phyloP scores from a whole-genome alignment of 192 early-diverging fungal species.

The Coemansia sp. region DNA sequence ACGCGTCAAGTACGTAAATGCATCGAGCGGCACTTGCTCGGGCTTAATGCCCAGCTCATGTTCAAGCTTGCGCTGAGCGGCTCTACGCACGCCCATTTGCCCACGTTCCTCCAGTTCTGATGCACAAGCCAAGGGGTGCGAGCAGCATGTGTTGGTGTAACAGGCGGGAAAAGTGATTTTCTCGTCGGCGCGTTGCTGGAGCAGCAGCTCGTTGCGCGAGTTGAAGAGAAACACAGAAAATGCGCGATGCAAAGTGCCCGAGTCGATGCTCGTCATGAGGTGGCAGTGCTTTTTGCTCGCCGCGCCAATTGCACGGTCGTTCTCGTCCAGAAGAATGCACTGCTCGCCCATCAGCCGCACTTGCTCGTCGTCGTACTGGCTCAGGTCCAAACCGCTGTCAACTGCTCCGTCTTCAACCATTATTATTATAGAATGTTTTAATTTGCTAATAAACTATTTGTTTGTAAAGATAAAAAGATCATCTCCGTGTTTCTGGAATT shows the following conservation, averaged over 20 bases:
- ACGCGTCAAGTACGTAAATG: slow-evolving; percentile 86
- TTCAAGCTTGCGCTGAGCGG: slow-evolving; percentile 90
- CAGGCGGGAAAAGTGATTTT: slow-evolving; percentile 98
- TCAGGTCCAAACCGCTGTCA: slow-evolving; percentile 47
- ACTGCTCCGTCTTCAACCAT: slow-evolving; percentile 9
- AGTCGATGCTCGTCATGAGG: slow-evolving; percentile 90
- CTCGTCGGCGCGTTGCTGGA: slow-evolving; percentile 93
- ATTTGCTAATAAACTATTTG: neutral
- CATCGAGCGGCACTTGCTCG: slow-evolving; percentile 76
- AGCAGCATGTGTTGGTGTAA: slow-evolving; percentile 99
- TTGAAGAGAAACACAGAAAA: slow-evolving; percentile 97
- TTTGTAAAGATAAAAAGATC: slow-evolving; percentile 1
- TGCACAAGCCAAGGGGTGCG: slow-evolving; percentile 83
- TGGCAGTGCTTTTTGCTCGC: slow-evolving; percentile 95
- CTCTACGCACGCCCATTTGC: slow-evolving; percentile 81
- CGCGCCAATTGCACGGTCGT: slow-evolving; percentile 82
- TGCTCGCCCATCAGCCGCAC: slow-evolving; percentile 96
- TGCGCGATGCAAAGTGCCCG: slow-evolving; percentile 90
- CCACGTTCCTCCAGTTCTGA: slow-evolving; percentile 78
- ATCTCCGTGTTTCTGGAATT: no score
- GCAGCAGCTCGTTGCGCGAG: slow-evolving; percentile 75
- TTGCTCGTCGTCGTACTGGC: slow-evolving; percentile 75
- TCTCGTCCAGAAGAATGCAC: slow-evolving; percentile 90
- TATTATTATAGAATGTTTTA: neutral
- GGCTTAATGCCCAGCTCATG: slow-evolving; percentile 92